phyloP scores from a whole-genome alignment of 176 grass and related monocot genomes.

The Chloris gayana region DNA sequence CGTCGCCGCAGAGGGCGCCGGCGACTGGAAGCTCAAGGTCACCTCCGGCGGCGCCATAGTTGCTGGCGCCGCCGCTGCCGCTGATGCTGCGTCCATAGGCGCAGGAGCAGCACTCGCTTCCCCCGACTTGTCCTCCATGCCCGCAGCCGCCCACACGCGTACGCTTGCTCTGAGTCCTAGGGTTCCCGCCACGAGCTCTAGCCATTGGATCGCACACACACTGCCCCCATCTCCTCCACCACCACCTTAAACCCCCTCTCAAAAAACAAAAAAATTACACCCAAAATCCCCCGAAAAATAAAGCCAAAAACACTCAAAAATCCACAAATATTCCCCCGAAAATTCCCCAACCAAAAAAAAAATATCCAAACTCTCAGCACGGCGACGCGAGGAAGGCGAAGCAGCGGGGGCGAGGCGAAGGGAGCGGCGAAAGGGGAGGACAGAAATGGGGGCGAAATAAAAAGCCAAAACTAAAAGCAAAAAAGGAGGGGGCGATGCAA shows the following conservation, averaged over 20 bases:
- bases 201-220: constrained; percentile 52
- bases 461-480: constrained; percentile 76
- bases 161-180: constrained; percentile 18
- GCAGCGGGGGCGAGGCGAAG: constrained; percentile 4
- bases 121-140: constrained; percentile 70
- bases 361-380: not conserved
- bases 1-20: not conserved
- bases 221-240: constrained; percentile 45
- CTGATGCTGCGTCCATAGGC: not conserved
- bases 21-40: constrained; percentile 34
- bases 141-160: constrained; percentile 6
- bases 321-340: constrained; percentile 23
- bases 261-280: not conserved
- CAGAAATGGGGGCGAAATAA: constrained; percentile 67
- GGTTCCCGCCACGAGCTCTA: constrained; percentile 45
- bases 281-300: constrained; percentile 40
- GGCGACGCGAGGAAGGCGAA: constrained; percentile 26
- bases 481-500: constrained; percentile 55
- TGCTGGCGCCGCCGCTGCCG: not conserved
- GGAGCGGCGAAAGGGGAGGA: constrained; percentile 33
- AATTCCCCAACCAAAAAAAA: constrained; percentile 30
- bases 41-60: constrained; percentile 23
- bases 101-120: constrained; percentile 24
- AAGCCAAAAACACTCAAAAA: constrained; percentile 31
- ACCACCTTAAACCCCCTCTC: not conserved